phyloP scores from a whole-genome alignment of 2,329 filamentous ascomycete species.

The Aureobasidium sp. region DNA sequence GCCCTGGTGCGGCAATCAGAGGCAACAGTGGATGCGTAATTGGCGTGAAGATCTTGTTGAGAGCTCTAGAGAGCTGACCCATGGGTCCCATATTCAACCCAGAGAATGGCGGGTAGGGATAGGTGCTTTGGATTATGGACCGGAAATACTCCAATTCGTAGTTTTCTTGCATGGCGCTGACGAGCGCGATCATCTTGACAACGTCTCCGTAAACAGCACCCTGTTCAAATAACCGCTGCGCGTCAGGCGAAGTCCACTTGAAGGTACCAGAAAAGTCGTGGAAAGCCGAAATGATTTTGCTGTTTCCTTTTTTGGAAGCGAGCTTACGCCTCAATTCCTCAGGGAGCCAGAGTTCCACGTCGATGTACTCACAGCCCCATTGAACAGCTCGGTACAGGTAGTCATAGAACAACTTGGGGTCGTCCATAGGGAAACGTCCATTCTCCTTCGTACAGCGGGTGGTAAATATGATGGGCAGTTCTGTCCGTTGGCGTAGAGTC shows the following conservation, averaged over 20 bases:
- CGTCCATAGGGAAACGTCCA: conserved; percentile 76
- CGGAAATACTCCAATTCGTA: conserved; percentile 88
- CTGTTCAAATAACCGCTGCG: conserved; percentile 63
- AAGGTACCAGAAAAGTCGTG: conserved; percentile 82
- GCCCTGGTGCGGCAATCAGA: conserved; percentile 76
- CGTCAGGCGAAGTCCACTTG: conserved; percentile 71
- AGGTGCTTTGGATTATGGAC: conserved; percentile 63
- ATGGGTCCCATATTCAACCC: conserved; percentile 81
- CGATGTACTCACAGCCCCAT: conserved; percentile 85
- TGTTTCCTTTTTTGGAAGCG: conserved; percentile 65
- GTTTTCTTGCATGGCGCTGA: conserved; percentile 75
- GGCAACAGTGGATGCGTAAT: conserved; percentile 81
- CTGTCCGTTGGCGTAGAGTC: conserved; percentile 73
- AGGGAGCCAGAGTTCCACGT: conserved; percentile 81
- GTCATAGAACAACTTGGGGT: conserved; percentile 65
- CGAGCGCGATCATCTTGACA: conserved; percentile 84
- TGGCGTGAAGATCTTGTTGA: conserved; percentile 81
- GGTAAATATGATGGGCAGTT: conserved; percentile 86
- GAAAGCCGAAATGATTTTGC: conserved; percentile 84
- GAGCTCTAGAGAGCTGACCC: conserved; percentile 75
- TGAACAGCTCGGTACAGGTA: conserved; percentile 80
- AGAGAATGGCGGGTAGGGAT: conserved; percentile 67
- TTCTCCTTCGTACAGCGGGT: conserved; percentile 76
- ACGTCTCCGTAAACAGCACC: conserved; percentile 73
- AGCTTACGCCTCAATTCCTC: conserved; percentile 64